Evolutionary conservation across 495 filamentous ascomycete species (phyloP), one percentile per base, ranked within the genome.

Genomic region (Neurospora sp.): DNA sequence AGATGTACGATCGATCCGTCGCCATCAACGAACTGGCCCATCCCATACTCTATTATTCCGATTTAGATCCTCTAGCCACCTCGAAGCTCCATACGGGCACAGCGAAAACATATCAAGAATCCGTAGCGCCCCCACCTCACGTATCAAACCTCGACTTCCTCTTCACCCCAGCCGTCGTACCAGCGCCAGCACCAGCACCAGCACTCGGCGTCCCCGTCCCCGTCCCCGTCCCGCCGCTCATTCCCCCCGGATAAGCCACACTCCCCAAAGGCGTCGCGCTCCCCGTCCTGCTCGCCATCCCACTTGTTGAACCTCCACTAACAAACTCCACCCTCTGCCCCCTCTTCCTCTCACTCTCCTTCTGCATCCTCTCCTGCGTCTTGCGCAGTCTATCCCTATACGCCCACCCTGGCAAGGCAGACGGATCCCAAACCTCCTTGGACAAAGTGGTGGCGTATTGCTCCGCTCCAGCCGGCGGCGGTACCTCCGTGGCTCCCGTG

Each of bases 251-350:
- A 18, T 66, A 66, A 16, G 54, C 54, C 27, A 80, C 81, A 71
- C 81, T 86, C 69, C 80, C 80, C n/a, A 72, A 72, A 23, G 74
- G 74, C 16, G 72, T 76, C 46, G 77, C 82, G 37, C 72, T 76
- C 39, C 71, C 73, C 66, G 75, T 78, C 41, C 74, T 76, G 11
- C 74, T 80, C 48, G 72, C 75, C 73, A 59, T 73, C 75, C 27
- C 75, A 75, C 62, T 75, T 70, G 73, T 42, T 6, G 79, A 69
- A 42, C 78, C 74, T 6, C 88, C 86, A 41, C 89, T 75, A 27
- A 97, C 92, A 83, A 98, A 98, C 14, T 95, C 90, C n/a, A 97
- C 84, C 27, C 78, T 73, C 81, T 91, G 86, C 75, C 90, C 90
- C 10, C 74, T 76, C 9, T 76, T 72, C 75, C 85, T 88, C 77